Percentiles rank a stretch among this genome's conserved stretches.
These are phyloP conservation scores for Pythium chondricola DNA, from an alignment of 352 stramenopile genomes.

Conservation along the genomic window DNA sequence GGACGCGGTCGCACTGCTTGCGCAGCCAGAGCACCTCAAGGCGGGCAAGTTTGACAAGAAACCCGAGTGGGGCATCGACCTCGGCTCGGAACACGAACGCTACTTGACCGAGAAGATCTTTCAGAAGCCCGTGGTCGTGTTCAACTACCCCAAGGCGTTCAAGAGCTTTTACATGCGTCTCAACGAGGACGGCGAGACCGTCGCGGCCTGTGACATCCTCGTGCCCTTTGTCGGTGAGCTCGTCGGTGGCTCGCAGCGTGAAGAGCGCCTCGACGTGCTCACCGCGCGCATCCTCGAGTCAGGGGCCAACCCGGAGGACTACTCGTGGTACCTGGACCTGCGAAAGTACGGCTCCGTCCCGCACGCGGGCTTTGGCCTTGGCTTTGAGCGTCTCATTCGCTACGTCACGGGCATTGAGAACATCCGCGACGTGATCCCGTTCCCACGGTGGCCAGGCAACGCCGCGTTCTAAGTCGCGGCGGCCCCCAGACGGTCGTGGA, in stretches of 20 bases:
- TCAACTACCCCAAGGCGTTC: constrained; percentile 97
- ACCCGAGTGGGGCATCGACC: constrained; percentile 92
- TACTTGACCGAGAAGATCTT: constrained; percentile 91
- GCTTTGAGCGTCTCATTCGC: constrained; percentile 97
- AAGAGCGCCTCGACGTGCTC: constrained; percentile 92
- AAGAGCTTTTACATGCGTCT: constrained; percentile 99
- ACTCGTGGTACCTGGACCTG: constrained; percentile 98
- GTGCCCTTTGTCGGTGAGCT: constrained; percentile 96
- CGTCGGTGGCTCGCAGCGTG: constrained; percentile 95
- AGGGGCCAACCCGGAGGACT: constrained; percentile 73
- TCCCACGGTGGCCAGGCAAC: constrained; percentile 95
- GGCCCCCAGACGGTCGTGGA: not conserved
- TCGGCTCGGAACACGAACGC: constrained; percentile 96
- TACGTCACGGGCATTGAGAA: constrained; percentile 99
- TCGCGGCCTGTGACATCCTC: constrained; percentile 96
- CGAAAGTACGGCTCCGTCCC: constrained; percentile 93
- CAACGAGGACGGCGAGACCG: constrained; percentile 96
- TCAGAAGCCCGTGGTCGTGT: constrained; percentile 95
- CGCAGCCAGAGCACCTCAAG: constrained; percentile 73
- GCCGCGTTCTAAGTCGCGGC: constrained; percentile 83
- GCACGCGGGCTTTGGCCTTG: constrained; percentile 96
- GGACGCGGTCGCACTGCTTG: constrained; percentile 91
- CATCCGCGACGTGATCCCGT: constrained; percentile 98
- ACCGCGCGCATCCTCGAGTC: constrained; percentile 61
- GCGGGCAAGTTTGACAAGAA: constrained; percentile 87